Evolutionary conservation across 805 yeast genomes (phyloP), one percentile per base, ranked within the genome.

Genomic region (Brettanomyces nanus): DNA sequence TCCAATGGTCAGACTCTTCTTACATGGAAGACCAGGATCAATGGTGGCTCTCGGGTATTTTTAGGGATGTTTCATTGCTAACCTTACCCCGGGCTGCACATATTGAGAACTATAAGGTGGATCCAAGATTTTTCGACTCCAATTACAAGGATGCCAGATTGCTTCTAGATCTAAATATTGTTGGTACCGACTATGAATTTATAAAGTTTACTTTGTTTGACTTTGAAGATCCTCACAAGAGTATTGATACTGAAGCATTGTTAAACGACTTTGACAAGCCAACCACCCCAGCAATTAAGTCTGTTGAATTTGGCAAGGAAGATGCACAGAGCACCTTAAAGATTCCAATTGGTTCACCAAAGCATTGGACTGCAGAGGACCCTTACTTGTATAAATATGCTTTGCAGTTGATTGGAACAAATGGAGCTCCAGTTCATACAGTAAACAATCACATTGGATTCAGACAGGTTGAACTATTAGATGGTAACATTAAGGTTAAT

Each of bases 351-450:
- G 6, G 6, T 13, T 11, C 6, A 9, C 33, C 33, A 15, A 30
- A 15, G 11, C 33, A 30, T 30, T 30, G 33, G 33, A 30, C 33
- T 15, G 33, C 33, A 6, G 33, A 30, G 11, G 33, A 30, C 18
- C 33, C 33, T 30, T 30, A 30, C 18, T 20, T 30, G 6, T 30
- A 30, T 18, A 30, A 30, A 20, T 30, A 30, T 30, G 5, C 13
- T 6, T 15, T 30, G 19, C 13, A 30, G 6, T 13, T 30, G 33
- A 18, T 30, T 15, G 6, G 11, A 6, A 15, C 6, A 6, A 20
- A 19, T 15, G 26, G 26, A 7, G 7, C 26, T 23, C 6, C 19
- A 15, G 17, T 30, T 15, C 33, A 30, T 30, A 6, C 33, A 5
- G 19, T 30, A 5, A 6, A 30, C 19, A 30, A 15, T 15, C 33